These are phyloP conservation scores for Lanmaoa pseudosensibilis DNA, from an alignment of 768 basidiomycete species.

Conservation along the genomic window DNA sequence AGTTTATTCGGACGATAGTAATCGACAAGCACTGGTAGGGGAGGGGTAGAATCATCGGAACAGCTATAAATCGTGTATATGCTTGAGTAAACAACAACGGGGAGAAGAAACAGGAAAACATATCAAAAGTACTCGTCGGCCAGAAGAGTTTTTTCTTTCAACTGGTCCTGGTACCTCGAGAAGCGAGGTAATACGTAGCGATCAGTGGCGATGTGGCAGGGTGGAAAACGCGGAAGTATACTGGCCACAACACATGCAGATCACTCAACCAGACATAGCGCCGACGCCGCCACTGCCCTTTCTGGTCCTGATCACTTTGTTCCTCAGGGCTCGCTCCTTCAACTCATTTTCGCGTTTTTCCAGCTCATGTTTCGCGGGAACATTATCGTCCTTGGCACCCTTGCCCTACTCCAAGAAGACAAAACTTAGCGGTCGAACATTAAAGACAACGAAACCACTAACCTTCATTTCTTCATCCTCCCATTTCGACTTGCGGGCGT, in stretches of 20 bases:
- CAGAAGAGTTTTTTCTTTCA: conserved; percentile 21
- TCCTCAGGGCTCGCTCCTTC: conserved; percentile 78
- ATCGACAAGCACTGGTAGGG: conserved; percentile 20
- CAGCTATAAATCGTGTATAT: conserved; percentile 21
- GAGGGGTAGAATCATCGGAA: conserved; percentile 11
- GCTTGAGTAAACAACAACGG: conserved; percentile 22
- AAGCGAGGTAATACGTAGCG: conserved; percentile 17
- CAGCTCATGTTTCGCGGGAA: conserved; percentile 44
- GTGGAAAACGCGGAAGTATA: conserved; percentile 21
- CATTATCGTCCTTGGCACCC: conserved; percentile 3
- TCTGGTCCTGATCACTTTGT: conserved; percentile 76
- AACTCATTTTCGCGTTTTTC: conserved; percentile 74
- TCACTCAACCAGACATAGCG: conserved; percentile 21
- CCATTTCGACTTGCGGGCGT: conserved; percentile 54
- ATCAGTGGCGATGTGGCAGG: conserved; percentile 23
- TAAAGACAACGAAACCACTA: conserved; percentile 12
- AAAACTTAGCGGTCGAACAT: conserved; percentile 6
- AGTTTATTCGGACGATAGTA: conserved; percentile 21
- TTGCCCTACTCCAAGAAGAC: conserved; percentile 23
- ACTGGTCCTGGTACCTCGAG: conserved; percentile 27
- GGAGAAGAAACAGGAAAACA: conserved; percentile 12
- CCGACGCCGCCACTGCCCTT: conserved; percentile 43
- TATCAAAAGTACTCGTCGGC: conserved; percentile 20
- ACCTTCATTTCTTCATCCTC: conserved; percentile 41
- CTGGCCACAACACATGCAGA: conserved; percentile 9